Conservation (phyloP, 73 alveolate species). For the Paramecium octaurelia region DNA sequence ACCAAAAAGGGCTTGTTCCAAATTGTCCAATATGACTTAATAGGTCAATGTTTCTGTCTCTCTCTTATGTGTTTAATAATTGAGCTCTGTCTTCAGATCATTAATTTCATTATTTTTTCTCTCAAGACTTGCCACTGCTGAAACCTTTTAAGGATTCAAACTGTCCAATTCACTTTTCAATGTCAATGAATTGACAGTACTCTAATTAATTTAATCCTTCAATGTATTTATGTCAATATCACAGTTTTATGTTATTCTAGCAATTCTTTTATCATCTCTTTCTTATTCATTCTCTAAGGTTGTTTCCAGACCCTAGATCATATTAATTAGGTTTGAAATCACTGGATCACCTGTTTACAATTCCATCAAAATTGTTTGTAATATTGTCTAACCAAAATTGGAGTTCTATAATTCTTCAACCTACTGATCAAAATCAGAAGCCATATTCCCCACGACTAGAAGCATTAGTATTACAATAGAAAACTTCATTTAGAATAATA, state of each 20-base stretch:
- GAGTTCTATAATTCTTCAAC: constrained; percentile 14
- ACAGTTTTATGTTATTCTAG: constrained; percentile 44
- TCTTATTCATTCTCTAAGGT: constrained; percentile 4
- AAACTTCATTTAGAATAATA: constrained; percentile 15
- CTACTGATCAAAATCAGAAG: constrained; percentile 4
- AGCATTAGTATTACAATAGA: neutral
- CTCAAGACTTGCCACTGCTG: constrained; percentile 42
- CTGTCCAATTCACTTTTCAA: constrained; percentile 24
- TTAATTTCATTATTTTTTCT: constrained; percentile 36
- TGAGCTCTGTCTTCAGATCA: constrained; percentile 15
- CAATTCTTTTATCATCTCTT: constrained; percentile 46
- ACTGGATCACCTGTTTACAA: constrained; percentile 48
- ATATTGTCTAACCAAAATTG: constrained; percentile 33
- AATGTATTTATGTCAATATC: constrained; percentile 1
- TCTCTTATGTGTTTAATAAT: constrained; percentile 18
- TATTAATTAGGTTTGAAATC: constrained; percentile 11
- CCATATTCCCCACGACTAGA: neutral
- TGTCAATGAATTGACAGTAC: constrained; percentile 45
- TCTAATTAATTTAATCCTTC: neutral
- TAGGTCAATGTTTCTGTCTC: constrained; percentile 9
- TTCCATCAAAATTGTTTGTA: constrained; percentile 46
- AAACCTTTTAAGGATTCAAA: constrained; percentile 28
- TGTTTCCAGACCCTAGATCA: constrained; percentile 12
- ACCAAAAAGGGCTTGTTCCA: constrained; percentile 49
- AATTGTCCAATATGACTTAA: constrained; percentile 2